Evolutionary conservation across 78 protist species (phyloP), one percentile per base, ranked within the genome.

Genomic region (Goniomonas avonlea): DNA sequence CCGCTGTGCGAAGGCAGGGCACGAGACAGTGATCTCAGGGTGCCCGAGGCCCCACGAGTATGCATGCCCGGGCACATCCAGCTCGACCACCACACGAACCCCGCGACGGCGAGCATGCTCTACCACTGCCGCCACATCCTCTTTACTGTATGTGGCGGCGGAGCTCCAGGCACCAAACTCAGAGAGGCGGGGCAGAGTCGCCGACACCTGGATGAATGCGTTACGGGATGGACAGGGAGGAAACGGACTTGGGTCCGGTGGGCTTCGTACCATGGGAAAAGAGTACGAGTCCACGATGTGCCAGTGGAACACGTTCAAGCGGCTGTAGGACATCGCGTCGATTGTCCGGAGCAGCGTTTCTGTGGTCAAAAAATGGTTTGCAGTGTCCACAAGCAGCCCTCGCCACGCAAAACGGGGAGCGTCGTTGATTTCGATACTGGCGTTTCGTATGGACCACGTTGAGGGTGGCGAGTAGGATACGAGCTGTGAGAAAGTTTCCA

Each of bases 401-500:
- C 84, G 73, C 60, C 43, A 63, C 32, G 40, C 29, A 48, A 40
- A 66, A 32, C 65, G 56, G 8, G 84, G 77, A 2, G 31, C 5
- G 23, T 80, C 84, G 11, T 0, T 0, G 2, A 80, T 50, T 9
- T 32, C 23, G n/a, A n/a, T n/a, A n/a, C n/a, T n/a, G n/a, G n/a
- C n/a, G n/a, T n/a, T n/a, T n/a, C n/a, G n/a, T n/a, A n/a, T n/a
- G n/a, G n/a, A n/a, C n/a, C n/a, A n/a, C n/a, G n/a, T n/a, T n/a
- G n/a, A n/a, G n/a, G n/a, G n/a, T n/a, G n/a, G n/a, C n/a, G n/a
- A n/a, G n/a, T n/a, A 83, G n/a, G 1, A 2, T 7, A 94, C 66
- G 32, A 93, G 71, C 85, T 94, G 97, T 29, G 93, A 87, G n/a
- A 93, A 58, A 15, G 96, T 94, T 47, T 91, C 95, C 1, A 94